Conservation (phyloP, 768 basidiomycete genomes). For the Lactarius tabidus region DNA sequence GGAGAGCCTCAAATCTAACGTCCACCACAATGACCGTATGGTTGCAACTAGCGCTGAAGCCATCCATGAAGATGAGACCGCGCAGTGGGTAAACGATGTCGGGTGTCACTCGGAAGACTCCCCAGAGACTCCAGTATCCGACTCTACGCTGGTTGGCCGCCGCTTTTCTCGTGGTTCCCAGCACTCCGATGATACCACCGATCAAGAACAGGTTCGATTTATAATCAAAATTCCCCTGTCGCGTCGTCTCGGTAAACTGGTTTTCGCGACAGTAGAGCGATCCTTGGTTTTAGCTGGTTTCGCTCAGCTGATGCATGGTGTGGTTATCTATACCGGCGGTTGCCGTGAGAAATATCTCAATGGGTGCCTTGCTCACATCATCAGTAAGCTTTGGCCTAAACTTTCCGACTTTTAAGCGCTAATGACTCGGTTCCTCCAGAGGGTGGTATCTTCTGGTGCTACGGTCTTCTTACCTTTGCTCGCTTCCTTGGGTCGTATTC, state of each 20-base stretch:
- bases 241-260: slow-evolving; percentile 41
- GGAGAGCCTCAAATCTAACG: slow-evolving; percentile 39
- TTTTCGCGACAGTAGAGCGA: slow-evolving; percentile 57
- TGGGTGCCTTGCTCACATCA: slow-evolving; percentile 84
- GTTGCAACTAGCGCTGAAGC: slow-evolving; percentile 20
- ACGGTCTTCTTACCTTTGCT: slow-evolving; percentile 84
- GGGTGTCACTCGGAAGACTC: slow-evolving; percentile 39
- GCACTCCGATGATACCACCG: slow-evolving; percentile 57
- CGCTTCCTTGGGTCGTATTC: slow-evolving; percentile 91
- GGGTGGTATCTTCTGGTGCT: slow-evolving; percentile 90
- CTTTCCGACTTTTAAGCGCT: slow-evolving; percentile 3
- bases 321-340: slow-evolving; percentile 81
- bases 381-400: slow-evolving; percentile 53
- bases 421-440: slow-evolving; percentile 41
- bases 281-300: slow-evolving; percentile 69
- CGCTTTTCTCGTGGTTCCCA: slow-evolving; percentile 40
- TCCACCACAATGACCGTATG: slow-evolving; percentile 6
- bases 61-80: slow-evolving; percentile 37
- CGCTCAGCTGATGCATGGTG: slow-evolving; percentile 59
- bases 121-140: slow-evolving; percentile 46
- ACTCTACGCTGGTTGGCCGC: slow-evolving; percentile 48
- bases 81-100: slow-evolving; percentile 52
- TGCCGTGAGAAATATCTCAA: slow-evolving; percentile 78
- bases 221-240: slow-evolving; percentile 30
- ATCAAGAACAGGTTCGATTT: slow-evolving; percentile 38